Conservation (phyloP, 768 basidiomycete genomes). For the Amanita pseudoporphyria region DNA sequence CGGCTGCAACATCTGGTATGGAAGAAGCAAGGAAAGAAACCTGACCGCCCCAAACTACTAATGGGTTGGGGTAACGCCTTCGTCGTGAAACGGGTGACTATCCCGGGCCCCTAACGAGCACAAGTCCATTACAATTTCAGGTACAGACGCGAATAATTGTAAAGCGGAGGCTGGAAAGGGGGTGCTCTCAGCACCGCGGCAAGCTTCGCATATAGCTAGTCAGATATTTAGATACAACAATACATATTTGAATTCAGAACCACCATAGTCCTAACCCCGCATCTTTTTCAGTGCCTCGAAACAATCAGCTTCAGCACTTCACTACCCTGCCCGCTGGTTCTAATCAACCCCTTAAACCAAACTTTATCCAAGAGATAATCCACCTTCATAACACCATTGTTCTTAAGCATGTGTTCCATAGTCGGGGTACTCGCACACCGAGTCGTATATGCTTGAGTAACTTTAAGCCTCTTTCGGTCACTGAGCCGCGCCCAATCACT, state of each 20-base stretch:
- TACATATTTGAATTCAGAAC: no score
- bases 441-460: conserved; percentile 7
- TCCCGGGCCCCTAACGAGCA: conserved; percentile 33
- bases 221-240: no score
- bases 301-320: conserved; percentile 9
- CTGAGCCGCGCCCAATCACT: conserved; percentile 6
- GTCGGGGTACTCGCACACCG: conserved; percentile 1
- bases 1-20: conserved; percentile 21
- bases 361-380: conserved; percentile 10
- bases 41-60: conserved; percentile 52
- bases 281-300: background rate
- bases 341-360: conserved; percentile 10
- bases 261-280: no score
- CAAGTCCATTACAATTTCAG: conserved; percentile 18
- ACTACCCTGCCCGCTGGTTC: background rate
- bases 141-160: conserved; percentile 40
- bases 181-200: no score
- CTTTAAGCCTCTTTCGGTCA: background rate
- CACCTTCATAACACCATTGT: conserved; percentile 10
- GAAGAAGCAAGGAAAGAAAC: conserved; percentile 22
- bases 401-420: conserved; percentile 6
- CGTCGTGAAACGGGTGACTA: conserved; percentile 49
- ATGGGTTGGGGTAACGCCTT: conserved; percentile 42
- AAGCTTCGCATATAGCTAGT: no score
- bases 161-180: no score